These are phyloP conservation scores for Lyophyllum semitale DNA, from an alignment of 768 basidiomycete species.

Conservation along the genomic window DNA sequence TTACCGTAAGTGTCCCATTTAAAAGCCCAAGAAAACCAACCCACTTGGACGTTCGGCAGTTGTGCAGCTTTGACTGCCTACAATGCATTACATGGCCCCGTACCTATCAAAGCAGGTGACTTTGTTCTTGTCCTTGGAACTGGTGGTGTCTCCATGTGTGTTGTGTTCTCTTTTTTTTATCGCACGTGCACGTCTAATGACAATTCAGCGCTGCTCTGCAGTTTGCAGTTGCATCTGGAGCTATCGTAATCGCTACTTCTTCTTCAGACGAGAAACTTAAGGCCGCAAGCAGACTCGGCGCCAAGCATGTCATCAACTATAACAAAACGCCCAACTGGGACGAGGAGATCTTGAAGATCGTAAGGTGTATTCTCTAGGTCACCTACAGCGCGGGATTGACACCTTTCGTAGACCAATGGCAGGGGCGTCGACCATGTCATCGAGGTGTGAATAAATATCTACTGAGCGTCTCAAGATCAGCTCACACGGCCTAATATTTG, in stretches of 20 bases:
- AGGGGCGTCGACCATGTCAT: conserved; percentile 39
- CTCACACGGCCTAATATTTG: conserved; percentile 26
- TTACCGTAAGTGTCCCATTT: conserved; percentile 37
- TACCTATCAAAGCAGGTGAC: conserved; percentile 58
- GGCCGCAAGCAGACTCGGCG: conserved; percentile 51
- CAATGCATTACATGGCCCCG: conserved; percentile 52
- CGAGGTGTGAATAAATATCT: too few relatives aligned
- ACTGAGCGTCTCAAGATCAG: too few relatives aligned
- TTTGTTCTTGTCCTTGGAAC: conserved; percentile 57
- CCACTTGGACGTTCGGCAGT: conserved; percentile 21
- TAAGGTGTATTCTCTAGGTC: conserved; percentile 18
- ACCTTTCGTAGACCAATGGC: conserved; percentile 36
- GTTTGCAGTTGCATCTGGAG: conserved; percentile 63
- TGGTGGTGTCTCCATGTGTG: conserved; percentile 56
- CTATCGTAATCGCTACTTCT: conserved; percentile 66
- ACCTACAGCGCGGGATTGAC: too few relatives aligned
- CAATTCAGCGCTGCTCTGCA: conserved; percentile 52
- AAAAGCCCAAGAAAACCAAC: too few relatives aligned
- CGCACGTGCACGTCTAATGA: not conserved
- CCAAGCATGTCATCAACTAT: conserved; percentile 63
- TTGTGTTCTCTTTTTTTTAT: not conserved
- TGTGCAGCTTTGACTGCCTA: conserved; percentile 69
- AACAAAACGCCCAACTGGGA: too few relatives aligned
- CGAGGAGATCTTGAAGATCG: conserved; percentile 45
- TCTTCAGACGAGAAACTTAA: conserved; percentile 66